A percentile compares a stretch with the other conserved stretches of the same genome.
Evolutionary conservation across 805 yeast species (phyloP).

Genomic region (Yamadazyma laniorum): DNA sequence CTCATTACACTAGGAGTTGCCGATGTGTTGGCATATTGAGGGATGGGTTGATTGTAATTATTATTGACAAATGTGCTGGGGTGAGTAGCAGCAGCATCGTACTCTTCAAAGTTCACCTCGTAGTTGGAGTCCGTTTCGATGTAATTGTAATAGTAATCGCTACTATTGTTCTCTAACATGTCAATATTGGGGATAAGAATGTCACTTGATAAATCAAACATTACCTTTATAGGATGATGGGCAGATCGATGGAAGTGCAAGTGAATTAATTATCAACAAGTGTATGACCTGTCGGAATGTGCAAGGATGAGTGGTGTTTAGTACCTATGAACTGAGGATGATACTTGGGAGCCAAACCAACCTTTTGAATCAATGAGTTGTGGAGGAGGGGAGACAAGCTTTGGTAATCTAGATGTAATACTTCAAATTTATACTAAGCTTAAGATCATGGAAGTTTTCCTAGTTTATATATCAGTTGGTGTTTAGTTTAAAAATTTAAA

Average conservation of each 20-base stretch:
- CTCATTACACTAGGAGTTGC: background rate
- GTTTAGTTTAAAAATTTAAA: conserved; percentile 4
- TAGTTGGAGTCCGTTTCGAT: conserved; percentile 1
- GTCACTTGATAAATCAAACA: conserved; percentile 16
- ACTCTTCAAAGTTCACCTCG: conserved; percentile 10
- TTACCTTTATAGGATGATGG: conserved; percentile 1
- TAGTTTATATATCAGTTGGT: conserved; percentile 4
- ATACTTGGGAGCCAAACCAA: background rate
- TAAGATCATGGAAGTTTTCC: background rate
- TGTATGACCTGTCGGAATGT: too few species aligned
- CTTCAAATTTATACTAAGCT: too few species aligned
- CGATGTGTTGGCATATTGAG: background rate
- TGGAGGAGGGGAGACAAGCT: too few species aligned
- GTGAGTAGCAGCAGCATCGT: conserved; percentile 1
- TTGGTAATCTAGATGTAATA: too few species aligned
- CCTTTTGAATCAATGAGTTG: too few species aligned
- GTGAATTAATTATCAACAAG: background rate
- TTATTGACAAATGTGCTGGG: background rate
- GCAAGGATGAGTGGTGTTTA: too few species aligned
- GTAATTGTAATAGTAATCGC: conserved; percentile 13
- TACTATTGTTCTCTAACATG: conserved; percentile 13
- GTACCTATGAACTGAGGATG: background rate
- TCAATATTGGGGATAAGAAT: conserved; percentile 12
- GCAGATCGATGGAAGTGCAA: background rate
- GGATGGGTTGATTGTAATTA: conserved; percentile 3